phyloP scores from a whole-genome alignment of 2,329 filamentous ascomycete species.

The Thielaviopsis musarum region DNA sequence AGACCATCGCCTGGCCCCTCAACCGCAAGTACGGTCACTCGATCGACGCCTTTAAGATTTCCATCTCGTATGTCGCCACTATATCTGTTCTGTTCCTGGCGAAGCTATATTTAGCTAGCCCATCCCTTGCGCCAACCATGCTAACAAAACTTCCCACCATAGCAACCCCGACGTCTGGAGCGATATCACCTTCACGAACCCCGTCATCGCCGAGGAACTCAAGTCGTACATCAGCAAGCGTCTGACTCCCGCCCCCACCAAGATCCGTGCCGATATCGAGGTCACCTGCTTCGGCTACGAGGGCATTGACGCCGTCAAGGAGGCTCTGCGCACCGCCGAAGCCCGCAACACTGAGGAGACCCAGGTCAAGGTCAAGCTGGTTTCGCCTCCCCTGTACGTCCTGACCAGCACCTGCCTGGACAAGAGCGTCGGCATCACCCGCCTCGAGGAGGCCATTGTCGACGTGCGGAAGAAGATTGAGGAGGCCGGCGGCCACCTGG shows the following conservation, averaged over 20 bases:
- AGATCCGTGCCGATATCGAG: conserved; percentile 94
- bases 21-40: conserved; percentile 96
- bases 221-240: conserved; percentile 94
- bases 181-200: conserved; percentile 75
- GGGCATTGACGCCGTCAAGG: conserved; percentile 95
- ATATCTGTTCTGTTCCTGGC: not conserved
- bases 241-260: conserved; percentile 93
- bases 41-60: conserved; percentile 96
- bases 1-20: conserved; percentile 88
- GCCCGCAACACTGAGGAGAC: conserved; percentile 80
- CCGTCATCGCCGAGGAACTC: conserved; percentile 73
- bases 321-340: conserved; percentile 78
- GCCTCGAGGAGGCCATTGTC: conserved; percentile 76
- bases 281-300: conserved; percentile 93
- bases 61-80: conserved; percentile 59
- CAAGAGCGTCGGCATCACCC: conserved; percentile 70
- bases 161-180: conserved; percentile 94
- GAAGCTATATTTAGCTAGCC: not conserved
- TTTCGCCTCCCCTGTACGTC: conserved; percentile 94
- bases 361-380: conserved; percentile 94
- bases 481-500: conserved; percentile 58
- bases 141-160: not conserved
- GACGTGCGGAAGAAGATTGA: conserved; percentile 73
- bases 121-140: not conserved
- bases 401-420: conserved; percentile 90